Evolutionary conservation across 331 rosid species (phyloP), one percentile per base, ranked within the genome.

Genomic region (Pyracantha coccinea): DNA sequence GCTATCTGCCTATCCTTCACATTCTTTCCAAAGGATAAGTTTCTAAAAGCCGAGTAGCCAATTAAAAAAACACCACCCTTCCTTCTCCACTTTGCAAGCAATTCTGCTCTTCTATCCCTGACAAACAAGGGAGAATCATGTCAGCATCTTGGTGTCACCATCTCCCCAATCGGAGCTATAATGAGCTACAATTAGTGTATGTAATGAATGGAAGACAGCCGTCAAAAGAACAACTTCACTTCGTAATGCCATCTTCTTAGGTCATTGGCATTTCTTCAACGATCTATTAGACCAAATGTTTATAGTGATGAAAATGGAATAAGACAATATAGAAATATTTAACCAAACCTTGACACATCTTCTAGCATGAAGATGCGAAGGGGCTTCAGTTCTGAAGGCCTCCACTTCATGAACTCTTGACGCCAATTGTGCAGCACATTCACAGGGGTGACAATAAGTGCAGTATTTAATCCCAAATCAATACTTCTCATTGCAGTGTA

Each of bases 351-450:
- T 75, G 92, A 21, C 38, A 92, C 97, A 50, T 92, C 97, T 79
- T 92, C 99, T 77, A 94, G 89, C 99, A 94, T 94, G 90, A 79
- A 92, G 80, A 94, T 83, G 29, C 80, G 89, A 44, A 94, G 92
- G 14, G 87, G 85, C 85, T 90, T 90, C 77, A 92, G 73, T 85
- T 94, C 99, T 64, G 91, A 88, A 69, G 99, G 99, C 62, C 77
- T 82, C 99, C 99, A 94, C 85, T 92, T 94, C 65, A 86, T 69
- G 83, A 94, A 94, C 85, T 94, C 99, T 65, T 85, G 89, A 85
- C 93, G 91, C 99, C 99, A 94, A 83, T 94, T 94, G 80, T 94
- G 97, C 66, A 94, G 88, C 61, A 94, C 99, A 63, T 94, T 94
- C 54, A 94, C 99, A 70, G 99, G 99, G 54, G 92, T 89, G 79